Evolutionary conservation across 495 filamentous ascomycete species (phyloP).

Genomic region (Penicillium pulvis): DNA sequence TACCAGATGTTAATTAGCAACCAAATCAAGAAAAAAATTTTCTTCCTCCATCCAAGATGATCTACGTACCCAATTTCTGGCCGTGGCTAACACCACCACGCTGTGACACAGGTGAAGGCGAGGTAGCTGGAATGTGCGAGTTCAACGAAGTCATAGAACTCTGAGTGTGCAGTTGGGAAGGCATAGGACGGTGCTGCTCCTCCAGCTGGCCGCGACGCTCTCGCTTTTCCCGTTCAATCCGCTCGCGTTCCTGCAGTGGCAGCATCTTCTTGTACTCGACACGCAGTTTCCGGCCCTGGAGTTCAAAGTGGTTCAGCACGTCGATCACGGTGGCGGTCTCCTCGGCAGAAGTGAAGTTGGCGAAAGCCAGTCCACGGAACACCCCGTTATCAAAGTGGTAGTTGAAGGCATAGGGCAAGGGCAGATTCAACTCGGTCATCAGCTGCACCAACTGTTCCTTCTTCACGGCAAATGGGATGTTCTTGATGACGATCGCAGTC

Average conservation of each 20-base stretch:
- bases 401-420: constrained; percentile 97
- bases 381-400: constrained; percentile 99
- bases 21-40: not conserved
- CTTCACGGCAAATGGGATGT: constrained; percentile 97
- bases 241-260: constrained; percentile 87
- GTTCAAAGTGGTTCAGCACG: constrained; percentile 88
- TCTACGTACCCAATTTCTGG: constrained; percentile 61
- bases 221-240: constrained; percentile 95
- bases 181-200: constrained; percentile 87
- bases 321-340: constrained; percentile 92
- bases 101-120: constrained; percentile 70
- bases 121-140: constrained; percentile 68
- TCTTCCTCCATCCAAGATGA: not conserved
- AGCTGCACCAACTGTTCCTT: constrained; percentile 90
- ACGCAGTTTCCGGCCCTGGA: constrained; percentile 89
- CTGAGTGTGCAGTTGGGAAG: constrained; percentile 71
- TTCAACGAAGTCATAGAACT: constrained; percentile 81
- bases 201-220: constrained; percentile 95
- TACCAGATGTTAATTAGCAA: constrained; percentile 23
- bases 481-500: constrained; percentile 98
- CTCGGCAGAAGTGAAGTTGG: constrained; percentile 94
- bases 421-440: constrained; percentile 89
- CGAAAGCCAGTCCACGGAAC: constrained; percentile 93
- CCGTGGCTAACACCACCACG: constrained; percentile 32
- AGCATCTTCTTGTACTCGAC: constrained; percentile 99